These are phyloP conservation scores for Pseudomonodictys pantanalensis DNA, from an alignment of 495 filamentous ascomycete genomes.

Conservation along the genomic window DNA sequence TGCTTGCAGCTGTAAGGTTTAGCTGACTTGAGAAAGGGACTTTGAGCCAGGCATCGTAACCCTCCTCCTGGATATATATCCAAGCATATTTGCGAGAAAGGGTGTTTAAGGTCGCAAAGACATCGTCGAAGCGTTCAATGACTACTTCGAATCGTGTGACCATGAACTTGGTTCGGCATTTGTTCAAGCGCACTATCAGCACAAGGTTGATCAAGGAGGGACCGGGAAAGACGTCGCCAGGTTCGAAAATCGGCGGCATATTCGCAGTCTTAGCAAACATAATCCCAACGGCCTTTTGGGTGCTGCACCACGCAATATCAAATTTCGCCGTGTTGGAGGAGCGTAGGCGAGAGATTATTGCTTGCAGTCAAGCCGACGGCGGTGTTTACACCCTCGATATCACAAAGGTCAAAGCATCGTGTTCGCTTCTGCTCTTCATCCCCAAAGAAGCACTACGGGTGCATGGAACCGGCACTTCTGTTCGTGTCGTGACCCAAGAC, in stretches of 20 bases:
- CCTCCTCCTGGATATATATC: conserved; percentile 38
- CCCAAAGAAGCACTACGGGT: conserved; percentile 19
- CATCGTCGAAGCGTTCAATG: conserved; percentile 41
- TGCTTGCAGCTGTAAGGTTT: background rate
- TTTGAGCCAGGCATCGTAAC: conserved; percentile 44
- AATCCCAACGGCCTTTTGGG: conserved; percentile 48
- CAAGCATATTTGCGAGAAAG: conserved; percentile 35
- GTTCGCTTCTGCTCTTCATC: conserved; percentile 14
- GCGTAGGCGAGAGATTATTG: conserved; percentile 40
- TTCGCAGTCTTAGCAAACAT: conserved; percentile 50
- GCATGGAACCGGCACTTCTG: conserved; percentile 11
- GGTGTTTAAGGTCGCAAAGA: conserved; percentile 39
- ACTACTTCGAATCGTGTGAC: conserved; percentile 43
- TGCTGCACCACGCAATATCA: conserved; percentile 44
- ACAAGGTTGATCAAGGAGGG: conserved; percentile 33
- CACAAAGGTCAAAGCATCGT: conserved; percentile 11
- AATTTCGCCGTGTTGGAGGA: conserved; percentile 42
- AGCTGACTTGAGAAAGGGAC: conserved; percentile 37
- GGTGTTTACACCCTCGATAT: conserved; percentile 13
- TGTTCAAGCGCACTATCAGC: conserved; percentile 37
- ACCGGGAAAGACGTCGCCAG: conserved; percentile 44
- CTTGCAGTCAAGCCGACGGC: background rate
- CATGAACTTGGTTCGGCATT: conserved; percentile 41
- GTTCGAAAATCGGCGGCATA: conserved; percentile 42
- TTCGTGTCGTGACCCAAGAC: conserved; percentile 27